Percentiles rank a stretch among this genome's conserved stretches.
phyloP scores from a whole-genome alignment of 176 grass and related monocot genomes.

The Chrysopogon serrulatus region DNA sequence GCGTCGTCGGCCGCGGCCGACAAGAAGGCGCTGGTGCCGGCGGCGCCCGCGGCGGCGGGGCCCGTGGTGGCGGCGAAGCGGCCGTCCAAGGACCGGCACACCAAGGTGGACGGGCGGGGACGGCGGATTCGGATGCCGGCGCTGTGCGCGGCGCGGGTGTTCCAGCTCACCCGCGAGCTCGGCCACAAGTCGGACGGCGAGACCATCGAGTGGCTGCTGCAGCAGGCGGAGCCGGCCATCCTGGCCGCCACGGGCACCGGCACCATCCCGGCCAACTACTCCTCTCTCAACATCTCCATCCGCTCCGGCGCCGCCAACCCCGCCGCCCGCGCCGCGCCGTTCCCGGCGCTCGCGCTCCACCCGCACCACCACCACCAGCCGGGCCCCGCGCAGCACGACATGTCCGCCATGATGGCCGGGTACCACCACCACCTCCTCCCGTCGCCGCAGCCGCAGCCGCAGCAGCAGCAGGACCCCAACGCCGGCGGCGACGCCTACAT shows the following conservation, averaged over 20 bases:
- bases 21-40: constrained; percentile 51
- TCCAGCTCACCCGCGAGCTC: constrained; percentile 96
- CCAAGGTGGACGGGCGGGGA: constrained; percentile 91
- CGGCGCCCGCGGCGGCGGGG: not conserved
- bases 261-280: constrained; percentile 89
- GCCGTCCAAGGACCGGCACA: constrained; percentile 91
- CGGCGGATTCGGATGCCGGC: constrained; percentile 97
- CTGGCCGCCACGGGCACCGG: constrained; percentile 90
- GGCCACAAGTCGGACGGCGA: constrained; percentile 97
- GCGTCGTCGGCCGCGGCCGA: constrained; percentile 35
- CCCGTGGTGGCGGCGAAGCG: constrained; percentile 44
- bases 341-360: constrained; percentile 40
- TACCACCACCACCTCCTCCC: constrained; percentile 81
- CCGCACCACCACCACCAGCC: constrained; percentile 40
- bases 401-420: constrained; percentile 70
- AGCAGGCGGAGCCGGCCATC: constrained; percentile 96
- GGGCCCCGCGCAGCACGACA: constrained; percentile 35
- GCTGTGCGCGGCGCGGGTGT: constrained; percentile 87
- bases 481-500: constrained; percentile 36
- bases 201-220: constrained; percentile 97
- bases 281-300: constrained; percentile 77
- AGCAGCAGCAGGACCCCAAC: constrained; percentile 35
- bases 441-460: not conserved
- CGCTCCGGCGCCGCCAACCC: constrained; percentile 42
- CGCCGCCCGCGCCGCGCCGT: constrained; percentile 23